Evolutionary conservation across 1,284 basidiomycete species (phyloP), one percentile per base, ranked within the genome.

Genomic region (Inonotus obliquus): DNA sequence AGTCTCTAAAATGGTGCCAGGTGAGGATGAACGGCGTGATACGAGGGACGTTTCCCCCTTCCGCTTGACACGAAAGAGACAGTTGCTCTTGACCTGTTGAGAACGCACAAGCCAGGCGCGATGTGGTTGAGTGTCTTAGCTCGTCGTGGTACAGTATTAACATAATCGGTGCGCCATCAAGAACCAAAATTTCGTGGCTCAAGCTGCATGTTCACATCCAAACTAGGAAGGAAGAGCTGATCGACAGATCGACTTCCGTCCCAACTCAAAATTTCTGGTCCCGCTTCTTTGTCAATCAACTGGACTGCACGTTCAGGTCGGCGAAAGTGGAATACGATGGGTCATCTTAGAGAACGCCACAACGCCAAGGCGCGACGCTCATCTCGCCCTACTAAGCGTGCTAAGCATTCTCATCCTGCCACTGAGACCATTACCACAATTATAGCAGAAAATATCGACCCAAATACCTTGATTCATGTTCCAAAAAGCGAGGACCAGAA

Each of bases 301-400:
- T n/a, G n/a, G n/a, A n/a, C n/a, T n/a, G n/a, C n/a, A n/a, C n/a
- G n/a, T n/a, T n/a, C n/a, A n/a, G n/a, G n/a, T n/a, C n/a, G n/a
- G n/a, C n/a, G n/a, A n/a, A n/a, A n/a, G n/a, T n/a, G n/a, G n/a
- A n/a, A n/a, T n/a, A n/a, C n/a, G 29, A 64, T 64, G 63, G 60
- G 55, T 14, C 60, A 61, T 37, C 51, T 56, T 63, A 74, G 74
- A 61, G 76, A 78, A 66, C 71, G 77, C 48, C 80, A 80, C 68
- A 91, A 89, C 68, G 77, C 82, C 2, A 86, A 81, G 67, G 87
- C 85, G 11, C 80, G 89, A 51, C 78, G 79, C 55, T 85, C 84
- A n/a, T 74, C 74, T 21, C 74, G 59, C 81, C 81, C 67, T 87
- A 85, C 74, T 84, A 82, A 62, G 76, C 80, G 54, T 76, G 69